These are phyloP conservation scores for Coemansia sp. DNA, from an alignment of 192 early-diverging fungal species.

Conservation along the genomic window DNA sequence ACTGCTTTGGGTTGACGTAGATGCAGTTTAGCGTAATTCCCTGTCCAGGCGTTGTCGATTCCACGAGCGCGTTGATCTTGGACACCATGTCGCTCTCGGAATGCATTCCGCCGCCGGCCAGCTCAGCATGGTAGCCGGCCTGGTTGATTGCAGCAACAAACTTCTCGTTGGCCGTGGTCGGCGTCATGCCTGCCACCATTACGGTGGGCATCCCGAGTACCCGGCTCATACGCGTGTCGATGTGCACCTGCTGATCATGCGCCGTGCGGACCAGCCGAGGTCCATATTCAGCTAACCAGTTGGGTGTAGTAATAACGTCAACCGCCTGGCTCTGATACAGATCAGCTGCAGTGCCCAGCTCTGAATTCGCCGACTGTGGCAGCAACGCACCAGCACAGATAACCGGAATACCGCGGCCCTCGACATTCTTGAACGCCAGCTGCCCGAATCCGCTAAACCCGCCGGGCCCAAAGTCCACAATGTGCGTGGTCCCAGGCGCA, in stretches of 20 bases:
- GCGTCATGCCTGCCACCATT: conserved; percentile 96
- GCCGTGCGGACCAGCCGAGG: conserved; percentile 73
- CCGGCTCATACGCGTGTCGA: conserved; percentile 84
- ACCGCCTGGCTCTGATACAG: conserved; percentile 69
- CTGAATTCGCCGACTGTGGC: conserved; percentile 24
- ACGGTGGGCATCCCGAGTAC: conserved; percentile 85
- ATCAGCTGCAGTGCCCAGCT: conserved; percentile 70
- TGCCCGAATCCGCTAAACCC: conserved; percentile 80
- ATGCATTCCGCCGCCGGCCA: conserved; percentile 90
- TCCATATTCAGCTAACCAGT: conserved; percentile 86
- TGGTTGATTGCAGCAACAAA: conserved; percentile 86
- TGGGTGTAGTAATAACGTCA: conserved; percentile 71
- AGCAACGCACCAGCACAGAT: conserved; percentile 24
- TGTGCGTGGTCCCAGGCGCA: conserved; percentile 66
- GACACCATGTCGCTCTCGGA: conserved; percentile 64
- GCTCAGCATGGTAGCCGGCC: conserved; percentile 87
- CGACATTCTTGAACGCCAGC: conserved; percentile 82
- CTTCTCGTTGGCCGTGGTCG: conserved; percentile 72
- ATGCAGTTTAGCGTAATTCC: conserved; percentile 91
- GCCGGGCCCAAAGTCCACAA: conserved; percentile 94
- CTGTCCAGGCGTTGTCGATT: conserved; percentile 68
- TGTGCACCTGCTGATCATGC: conserved; percentile 60
- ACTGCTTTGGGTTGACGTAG: conserved; percentile 86
- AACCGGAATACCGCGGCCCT: conserved; percentile 76
- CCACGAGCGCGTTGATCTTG: conserved; percentile 74